phyloP scores from a whole-genome alignment of 164 flowering plant genomes.

The Stephania japonica region DNA sequence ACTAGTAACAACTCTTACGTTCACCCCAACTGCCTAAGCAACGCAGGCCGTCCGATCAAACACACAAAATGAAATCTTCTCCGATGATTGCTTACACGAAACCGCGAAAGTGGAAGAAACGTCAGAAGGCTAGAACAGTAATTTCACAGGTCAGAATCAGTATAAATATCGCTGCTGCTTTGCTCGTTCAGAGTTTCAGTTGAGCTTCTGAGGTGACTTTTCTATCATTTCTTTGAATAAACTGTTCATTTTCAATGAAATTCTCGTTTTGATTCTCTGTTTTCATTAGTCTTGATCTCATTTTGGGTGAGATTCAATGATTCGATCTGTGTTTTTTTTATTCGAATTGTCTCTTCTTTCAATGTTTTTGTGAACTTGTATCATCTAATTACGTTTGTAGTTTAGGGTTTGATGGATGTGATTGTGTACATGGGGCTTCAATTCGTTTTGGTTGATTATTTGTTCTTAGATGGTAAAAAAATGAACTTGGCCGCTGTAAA shows the following conservation, averaged over 20 bases:
- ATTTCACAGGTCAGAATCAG: background rate
- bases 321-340: background rate
- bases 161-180: background rate
- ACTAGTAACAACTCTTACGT: too few species aligned
- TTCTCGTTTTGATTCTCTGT: too few species aligned
- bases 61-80: background rate
- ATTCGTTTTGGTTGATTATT: too few species aligned
- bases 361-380: too few species aligned
- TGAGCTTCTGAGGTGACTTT: background rate
- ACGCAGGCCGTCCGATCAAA: background rate
- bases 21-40: background rate
- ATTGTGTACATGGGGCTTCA: too few species aligned
- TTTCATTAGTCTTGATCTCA: background rate
- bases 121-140: background rate
- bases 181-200: background rate
- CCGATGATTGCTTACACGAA: background rate
- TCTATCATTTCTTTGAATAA: background rate
- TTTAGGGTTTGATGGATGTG: background rate
- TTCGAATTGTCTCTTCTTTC: too few species aligned
- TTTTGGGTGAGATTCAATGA: too few species aligned
- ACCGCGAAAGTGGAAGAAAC: background rate
- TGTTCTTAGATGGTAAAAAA: too few species aligned
- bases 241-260: too few species aligned
- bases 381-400: too few species aligned
- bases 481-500: too few species aligned